phyloP scores from a whole-genome alignment of 768 basidiomycete species.

The Nevesoporus exiguus region DNA sequence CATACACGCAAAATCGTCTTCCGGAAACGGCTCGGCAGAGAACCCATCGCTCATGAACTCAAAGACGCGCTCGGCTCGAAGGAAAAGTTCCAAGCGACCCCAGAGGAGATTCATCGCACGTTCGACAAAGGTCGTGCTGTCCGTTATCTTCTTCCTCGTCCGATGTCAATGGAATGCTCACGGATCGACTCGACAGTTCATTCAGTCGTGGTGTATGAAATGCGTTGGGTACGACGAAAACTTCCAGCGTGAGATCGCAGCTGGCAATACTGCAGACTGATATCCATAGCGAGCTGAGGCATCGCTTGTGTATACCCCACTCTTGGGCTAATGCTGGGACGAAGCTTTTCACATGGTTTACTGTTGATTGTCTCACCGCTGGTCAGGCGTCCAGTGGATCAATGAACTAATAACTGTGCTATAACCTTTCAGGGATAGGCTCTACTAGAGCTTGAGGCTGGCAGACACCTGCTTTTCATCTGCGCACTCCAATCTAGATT shows the following conservation, averaged over 20 bases:
- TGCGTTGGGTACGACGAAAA: constrained; percentile 22
- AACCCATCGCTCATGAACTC: constrained; percentile 12
- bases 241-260: constrained; percentile 18
- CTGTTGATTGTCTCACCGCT: neutral
- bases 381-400: neutral
- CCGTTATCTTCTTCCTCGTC: neutral
- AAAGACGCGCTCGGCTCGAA: neutral
- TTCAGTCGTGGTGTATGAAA: constrained; percentile 17
- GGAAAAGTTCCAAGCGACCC: constrained; percentile 11
- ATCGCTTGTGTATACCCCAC: neutral
- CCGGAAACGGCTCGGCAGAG: constrained; percentile 12
- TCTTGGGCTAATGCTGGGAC: too few species aligned
- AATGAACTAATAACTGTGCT: neutral
- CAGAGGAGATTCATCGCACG: constrained; percentile 12
- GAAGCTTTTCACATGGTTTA: neutral
- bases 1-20: constrained; percentile 17
- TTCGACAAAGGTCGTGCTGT: constrained; percentile 17
- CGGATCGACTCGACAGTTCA: neutral
- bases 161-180: neutral
- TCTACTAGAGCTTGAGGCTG: neutral
- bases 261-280: constrained; percentile 8
- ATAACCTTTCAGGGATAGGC: too few species aligned
- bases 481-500: neutral
- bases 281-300: neutral
- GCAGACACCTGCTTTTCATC: neutral